phyloP scores from a whole-genome alignment of 805 yeast species.

The Kodamaea lidongshanica region DNA sequence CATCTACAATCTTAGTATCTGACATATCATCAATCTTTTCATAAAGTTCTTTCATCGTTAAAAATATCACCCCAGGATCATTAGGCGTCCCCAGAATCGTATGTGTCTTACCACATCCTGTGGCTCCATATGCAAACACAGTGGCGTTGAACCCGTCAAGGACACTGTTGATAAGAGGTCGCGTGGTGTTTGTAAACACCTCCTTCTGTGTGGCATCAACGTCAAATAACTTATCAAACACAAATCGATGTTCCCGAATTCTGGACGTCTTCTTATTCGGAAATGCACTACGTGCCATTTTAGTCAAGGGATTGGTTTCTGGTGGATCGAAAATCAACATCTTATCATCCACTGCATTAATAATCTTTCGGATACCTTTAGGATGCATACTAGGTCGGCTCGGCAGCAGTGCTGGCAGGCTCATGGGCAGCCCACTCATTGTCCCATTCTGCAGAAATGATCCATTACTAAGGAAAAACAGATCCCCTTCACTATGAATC shows the following conservation, averaged over 20 bases:
- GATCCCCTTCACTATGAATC: slow-evolving; percentile 32
- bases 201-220: slow-evolving; percentile 57
- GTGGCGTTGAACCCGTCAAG: slow-evolving; percentile 86
- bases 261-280: slow-evolving; percentile 40
- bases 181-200: slow-evolving; percentile 61
- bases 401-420: slow-evolving; percentile 7
- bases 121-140: slow-evolving; percentile 94
- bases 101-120: slow-evolving; percentile 97
- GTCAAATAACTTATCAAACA: slow-evolving; percentile 76
- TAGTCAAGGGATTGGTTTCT: slow-evolving; percentile 54
- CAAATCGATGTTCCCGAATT: slow-evolving; percentile 68
- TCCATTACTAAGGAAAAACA: slow-evolving; percentile 50
- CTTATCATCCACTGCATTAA: slow-evolving; percentile 75
- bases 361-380: slow-evolving; percentile 57
- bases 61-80: slow-evolving; percentile 72
- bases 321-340: slow-evolving; percentile 88
- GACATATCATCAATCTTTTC: slow-evolving; percentile 48
- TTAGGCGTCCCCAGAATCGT: slow-evolving; percentile 74
- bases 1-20: slow-evolving; percentile 52
- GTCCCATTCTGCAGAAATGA: slow-evolving; percentile 33
- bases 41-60: slow-evolving; percentile 74
- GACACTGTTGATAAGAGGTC: slow-evolving; percentile 65
- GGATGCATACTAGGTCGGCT: slow-evolving; percentile 23
- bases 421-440: slow-evolving; percentile 1
- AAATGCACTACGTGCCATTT: slow-evolving; percentile 42